Base-by-base conservation (phyloP, 2,329 filamentous ascomycete species). In the Huntiella moniliformis region DNA sequence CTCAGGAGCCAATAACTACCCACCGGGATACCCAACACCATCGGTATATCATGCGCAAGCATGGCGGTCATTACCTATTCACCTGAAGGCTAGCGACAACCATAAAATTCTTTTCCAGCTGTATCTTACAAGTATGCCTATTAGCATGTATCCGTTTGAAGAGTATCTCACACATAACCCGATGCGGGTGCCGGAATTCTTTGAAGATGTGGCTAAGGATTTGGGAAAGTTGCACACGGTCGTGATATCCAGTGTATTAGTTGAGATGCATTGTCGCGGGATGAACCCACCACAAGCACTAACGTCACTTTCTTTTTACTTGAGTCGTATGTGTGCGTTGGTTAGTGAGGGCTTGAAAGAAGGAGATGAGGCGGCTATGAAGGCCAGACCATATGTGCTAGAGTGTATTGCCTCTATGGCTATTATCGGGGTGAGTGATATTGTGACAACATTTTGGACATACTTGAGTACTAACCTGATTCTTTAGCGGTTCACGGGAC, bases 321-420 rank as follows among this genome's bases (percentile, higher is more conserved):
- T 49, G 10, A 49, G 47, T 31, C 34, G 47, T 7, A 49, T 49
- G 47, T 49, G 47, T 38, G 47, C 47, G 11, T 38, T 49, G 10
- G 47, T 49, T n/a, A 35, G 47, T 31, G 47, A 49, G 8, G 44
- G 47, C 8, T 34, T 49, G 17, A 49, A 49, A 31, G 47, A 46
- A 11, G 47, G 47, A 12, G 40, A 49, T 38, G 44, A 49, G 22
- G 44, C 44, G 12, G 40, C 47, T 4, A 44, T 44, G 18, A 38
- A 37, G 36, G 39, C 39, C n/a, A 34, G 37, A 12, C 47, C 47
- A n/a, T 49, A 49, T 44, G 44, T 49, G 3, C 11, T 49, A 4
- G 47, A 49, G 40, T 49, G 47, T 42, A 49, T 49, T 40, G 47
- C 44, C 3, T 49, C 47, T 4, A 49, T 49, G 47, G 44, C 47